Percentiles rank a stretch among this genome's conserved stretches.
phyloP scores from a whole-genome alignment of 331 rosid genomes.

The Acacia pycnantha region DNA sequence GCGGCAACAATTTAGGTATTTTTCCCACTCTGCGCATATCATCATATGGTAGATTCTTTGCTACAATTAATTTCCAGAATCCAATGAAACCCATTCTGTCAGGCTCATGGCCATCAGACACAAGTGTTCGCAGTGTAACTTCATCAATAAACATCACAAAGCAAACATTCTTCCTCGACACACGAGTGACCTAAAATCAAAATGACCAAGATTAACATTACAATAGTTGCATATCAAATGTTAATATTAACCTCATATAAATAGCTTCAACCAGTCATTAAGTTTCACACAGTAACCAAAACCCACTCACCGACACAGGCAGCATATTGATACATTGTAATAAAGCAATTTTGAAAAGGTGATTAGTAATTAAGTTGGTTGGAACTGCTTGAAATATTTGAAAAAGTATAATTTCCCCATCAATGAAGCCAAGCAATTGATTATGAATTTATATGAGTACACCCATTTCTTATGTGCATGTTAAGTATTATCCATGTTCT shows the following conservation, averaged over 20 bases:
- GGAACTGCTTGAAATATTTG: slow-evolving; percentile 12
- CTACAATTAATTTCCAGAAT: slow-evolving; percentile 67
- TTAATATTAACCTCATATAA: background rate
- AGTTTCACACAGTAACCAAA: slow-evolving; percentile 5
- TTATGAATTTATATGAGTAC: background rate
- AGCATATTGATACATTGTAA: slow-evolving; percentile 1
- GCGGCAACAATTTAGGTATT: slow-evolving; percentile 70
- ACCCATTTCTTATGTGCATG: background rate
- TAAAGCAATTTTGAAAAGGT: slow-evolving; percentile 11
- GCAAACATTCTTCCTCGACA: slow-evolving; percentile 67
- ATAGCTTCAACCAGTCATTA: background rate
- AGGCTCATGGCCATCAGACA: slow-evolving; percentile 55
- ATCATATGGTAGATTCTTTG: slow-evolving; percentile 56
- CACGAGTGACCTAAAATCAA: slow-evolving; percentile 54
- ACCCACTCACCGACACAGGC: slow-evolving; percentile 17
- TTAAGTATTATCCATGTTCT: background rate
- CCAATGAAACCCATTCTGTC: slow-evolving; percentile 69
- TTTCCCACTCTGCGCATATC: slow-evolving; percentile 75
- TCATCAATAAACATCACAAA: slow-evolving; percentile 70
- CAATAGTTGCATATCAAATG: background rate
- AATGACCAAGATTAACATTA: slow-evolving; percentile 21
- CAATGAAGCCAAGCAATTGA: background rate
- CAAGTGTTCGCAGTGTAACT: slow-evolving; percentile 48
- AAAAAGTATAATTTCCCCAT: background rate
- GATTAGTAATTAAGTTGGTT: slow-evolving; percentile 3